These are phyloP conservation scores for Caloboletus inedulis DNA, from an alignment of 1,284 basidiomycete genomes.

Conservation along the genomic window DNA sequence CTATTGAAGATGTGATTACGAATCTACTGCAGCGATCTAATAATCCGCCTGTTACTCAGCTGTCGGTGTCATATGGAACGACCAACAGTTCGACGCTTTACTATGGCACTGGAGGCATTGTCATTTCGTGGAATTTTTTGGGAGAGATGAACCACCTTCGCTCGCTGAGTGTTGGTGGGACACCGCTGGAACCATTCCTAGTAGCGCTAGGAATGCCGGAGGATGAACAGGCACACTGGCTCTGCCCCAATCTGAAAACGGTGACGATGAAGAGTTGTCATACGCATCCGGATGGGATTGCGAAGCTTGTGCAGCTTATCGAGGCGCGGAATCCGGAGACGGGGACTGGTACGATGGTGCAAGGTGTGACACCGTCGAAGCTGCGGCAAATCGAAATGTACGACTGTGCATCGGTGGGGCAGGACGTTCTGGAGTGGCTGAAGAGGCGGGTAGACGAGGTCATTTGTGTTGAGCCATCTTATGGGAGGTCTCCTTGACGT, in stretches of 20 bases:
- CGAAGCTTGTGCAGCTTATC: conserved; percentile 64
- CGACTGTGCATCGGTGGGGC: conserved; percentile 58
- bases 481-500: conserved; percentile 29
- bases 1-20: conserved; percentile 63
- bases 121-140: conserved; percentile 51
- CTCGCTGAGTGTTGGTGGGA: conserved; percentile 58
- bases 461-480: conserved; percentile 51
- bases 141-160: conserved; percentile 46
- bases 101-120: conserved; percentile 40
- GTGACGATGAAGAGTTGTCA: conserved; percentile 61
- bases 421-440: conserved; percentile 65
- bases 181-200: conserved; percentile 59
- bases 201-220: conserved; percentile 54
- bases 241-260: conserved; percentile 54
- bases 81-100: conserved; percentile 42
- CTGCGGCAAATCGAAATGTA: conserved; percentile 58
- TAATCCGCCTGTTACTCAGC: conserved; percentile 49
- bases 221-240: conserved; percentile 55
- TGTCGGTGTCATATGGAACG: conserved; percentile 58
- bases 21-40: conserved; percentile 56
- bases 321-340: conserved; percentile 62
- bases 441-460: conserved; percentile 56
- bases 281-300: conserved; percentile 56
- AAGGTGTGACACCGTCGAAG: conserved; percentile 43
- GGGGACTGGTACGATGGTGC: conserved; percentile 29